phyloP scores from a whole-genome alignment of 306 rosid species.

The Gynostemma pentaphyllum region DNA sequence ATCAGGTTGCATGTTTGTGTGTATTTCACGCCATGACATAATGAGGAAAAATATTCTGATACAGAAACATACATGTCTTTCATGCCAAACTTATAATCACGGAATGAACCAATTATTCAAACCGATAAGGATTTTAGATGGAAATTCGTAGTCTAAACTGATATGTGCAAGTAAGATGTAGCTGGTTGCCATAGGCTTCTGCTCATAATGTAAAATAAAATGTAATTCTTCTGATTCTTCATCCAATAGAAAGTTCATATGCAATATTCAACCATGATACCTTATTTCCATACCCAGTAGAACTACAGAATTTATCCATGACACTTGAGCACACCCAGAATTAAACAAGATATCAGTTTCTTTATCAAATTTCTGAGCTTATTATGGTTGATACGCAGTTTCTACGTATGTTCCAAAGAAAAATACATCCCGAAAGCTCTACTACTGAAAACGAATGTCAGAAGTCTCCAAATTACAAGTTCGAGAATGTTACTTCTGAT shows the following conservation, averaged over 20 bases:
- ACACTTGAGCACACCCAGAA: not conserved
- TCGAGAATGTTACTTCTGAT: slow-evolving; percentile 20
- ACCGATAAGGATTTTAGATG: no score
- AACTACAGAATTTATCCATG: not conserved
- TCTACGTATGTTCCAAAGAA: slow-evolving; percentile 51
- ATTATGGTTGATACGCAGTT: slow-evolving; percentile 41
- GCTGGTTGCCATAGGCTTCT: no score
- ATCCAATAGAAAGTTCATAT: no score
- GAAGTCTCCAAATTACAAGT: slow-evolving; percentile 25
- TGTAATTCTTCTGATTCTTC: no score
- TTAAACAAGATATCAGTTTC: not conserved
- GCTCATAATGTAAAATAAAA: no score
- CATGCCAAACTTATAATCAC: not conserved
- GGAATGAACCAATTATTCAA: not conserved
- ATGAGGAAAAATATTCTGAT: not conserved
- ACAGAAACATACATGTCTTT: not conserved
- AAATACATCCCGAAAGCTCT: slow-evolving; percentile 57
- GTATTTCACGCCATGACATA: not conserved
- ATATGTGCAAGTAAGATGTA: no score
- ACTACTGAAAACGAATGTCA: slow-evolving; percentile 19
- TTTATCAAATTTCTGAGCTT: slow-evolving; percentile 11
- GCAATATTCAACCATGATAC: no score
- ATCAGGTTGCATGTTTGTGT: not conserved
- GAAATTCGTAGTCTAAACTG: no score
- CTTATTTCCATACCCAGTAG: not conserved